Base-by-base conservation (phyloP, 148 eudicot species). In the Amaranthus palmeri region DNA sequence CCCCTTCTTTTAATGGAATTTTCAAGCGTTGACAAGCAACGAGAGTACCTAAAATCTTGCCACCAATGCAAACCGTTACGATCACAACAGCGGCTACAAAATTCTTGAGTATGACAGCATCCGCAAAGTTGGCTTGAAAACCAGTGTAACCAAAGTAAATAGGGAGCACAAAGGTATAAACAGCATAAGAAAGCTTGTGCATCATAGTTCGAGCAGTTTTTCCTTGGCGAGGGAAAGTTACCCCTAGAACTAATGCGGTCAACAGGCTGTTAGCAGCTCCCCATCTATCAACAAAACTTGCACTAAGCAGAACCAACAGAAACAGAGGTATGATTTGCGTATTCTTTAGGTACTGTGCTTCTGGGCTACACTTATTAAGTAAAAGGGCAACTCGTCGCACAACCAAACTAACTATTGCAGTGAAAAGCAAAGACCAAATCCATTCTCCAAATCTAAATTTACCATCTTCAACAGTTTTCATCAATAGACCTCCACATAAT, bases 81-180 rank as follows among this genome's bases (percentile, higher is more conserved):
- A 95, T 54, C 1, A 70, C 70, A 12, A 85, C 17, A 40, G 88
- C 49, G 8, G 68, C 80, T 41, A 89, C 15, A 18, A 78, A 69
- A 63, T 82, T 51, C 70, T 49, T n/a, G 58, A 44, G 45, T 58
- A 75, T 44, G 72, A 62, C 8, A 84, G 15, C 52, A 58, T 47
- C 69, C 54, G 70, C 59, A 1, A 90, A 54, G 76, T 95, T 85
- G 4, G 90, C 93, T 74, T 81, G 91, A 74, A 95, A 91, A 10
- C 99, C 99, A 4, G 85, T 73, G 80, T 89, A 91, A 42, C 99
- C 97, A 71, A 95, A 86, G 73, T 91, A 95, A 61, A 95, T 75
- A 0, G 99, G 99, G 71, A 88, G 83, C 18, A 95, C 79, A 53
- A 95, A 95, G 55, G 87, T 91, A 58, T 88, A 86, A 13, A 91